These are phyloP conservation scores for Penicillium sp. DNA, from an alignment of 2,329 filamentous ascomycete genomes.

Conservation along the genomic window DNA sequence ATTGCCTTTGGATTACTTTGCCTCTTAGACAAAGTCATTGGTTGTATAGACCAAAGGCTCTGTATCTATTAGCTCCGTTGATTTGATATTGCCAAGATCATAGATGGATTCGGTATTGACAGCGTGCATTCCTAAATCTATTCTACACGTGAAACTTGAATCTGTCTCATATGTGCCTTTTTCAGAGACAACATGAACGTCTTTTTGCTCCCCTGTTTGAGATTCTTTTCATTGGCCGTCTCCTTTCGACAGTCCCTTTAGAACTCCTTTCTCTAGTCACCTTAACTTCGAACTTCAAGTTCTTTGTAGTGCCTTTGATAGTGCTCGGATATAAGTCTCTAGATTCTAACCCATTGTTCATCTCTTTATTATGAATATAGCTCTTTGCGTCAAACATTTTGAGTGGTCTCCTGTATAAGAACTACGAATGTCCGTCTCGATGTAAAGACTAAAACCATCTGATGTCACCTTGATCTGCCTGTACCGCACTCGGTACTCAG, in stretches of 20 bases:
- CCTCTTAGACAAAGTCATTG: neutral
- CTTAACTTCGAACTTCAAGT: neutral
- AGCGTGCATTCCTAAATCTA: neutral
- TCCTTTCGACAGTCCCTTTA: neutral
- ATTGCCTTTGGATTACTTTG: slow-evolving; percentile 9
- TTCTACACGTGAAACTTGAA: neutral
- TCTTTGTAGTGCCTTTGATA: neutral
- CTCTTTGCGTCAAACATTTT: neutral
- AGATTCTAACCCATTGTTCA: neutral
- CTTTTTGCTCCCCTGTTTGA: neutral
- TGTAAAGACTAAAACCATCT: neutral
- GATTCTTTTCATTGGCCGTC: neutral
- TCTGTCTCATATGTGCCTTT: neutral
- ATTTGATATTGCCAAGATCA: neutral
- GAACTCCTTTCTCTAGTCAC: neutral
- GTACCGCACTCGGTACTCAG: neutral
- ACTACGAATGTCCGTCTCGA: neutral
- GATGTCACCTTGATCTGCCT: neutral
- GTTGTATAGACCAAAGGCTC: neutral
- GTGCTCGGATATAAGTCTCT: neutral
- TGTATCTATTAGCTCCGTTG: neutral
- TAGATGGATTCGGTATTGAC: neutral
- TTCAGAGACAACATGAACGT: neutral
- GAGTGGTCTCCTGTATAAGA: neutral
- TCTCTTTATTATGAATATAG: too few relatives aligned